Evolutionary conservation across 1,284 basidiomycete genomes (phyloP).

Genomic region (Termitomyces sp.): DNA sequence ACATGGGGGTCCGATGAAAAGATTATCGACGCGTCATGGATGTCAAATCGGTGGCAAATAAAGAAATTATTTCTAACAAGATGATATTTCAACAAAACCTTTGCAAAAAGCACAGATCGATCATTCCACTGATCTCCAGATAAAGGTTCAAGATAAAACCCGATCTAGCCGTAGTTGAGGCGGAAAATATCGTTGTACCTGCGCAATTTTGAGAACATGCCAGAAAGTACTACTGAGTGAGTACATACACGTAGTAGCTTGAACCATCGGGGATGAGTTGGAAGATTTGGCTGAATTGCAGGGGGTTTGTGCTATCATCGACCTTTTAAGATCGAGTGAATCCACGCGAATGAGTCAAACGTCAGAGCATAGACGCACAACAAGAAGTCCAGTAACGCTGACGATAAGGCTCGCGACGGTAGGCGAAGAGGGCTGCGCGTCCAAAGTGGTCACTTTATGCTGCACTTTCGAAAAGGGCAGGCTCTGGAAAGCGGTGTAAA

Average conservation of each 20-base stretch:
- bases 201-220: slow-evolving; percentile 2
- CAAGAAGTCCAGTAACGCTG: slow-evolving; percentile 81
- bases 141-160: background rate
- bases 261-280: slow-evolving; percentile 77
- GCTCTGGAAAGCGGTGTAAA: slow-evolving; percentile 36
- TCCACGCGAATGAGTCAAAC: background rate
- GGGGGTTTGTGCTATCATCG: slow-evolving; percentile 73
- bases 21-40: background rate
- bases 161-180: slow-evolving; percentile 58
- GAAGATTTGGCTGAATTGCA: slow-evolving; percentile 90
- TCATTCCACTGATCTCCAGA: slow-evolving; percentile 3
- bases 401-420: slow-evolving; percentile 70
- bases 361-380: slow-evolving; percentile 43
- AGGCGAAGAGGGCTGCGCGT: slow-evolving; percentile 82
- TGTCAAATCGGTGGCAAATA: slow-evolving; percentile 1
- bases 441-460: slow-evolving; percentile 82
- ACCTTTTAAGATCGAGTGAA: slow-evolving; percentile 42
- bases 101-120: background rate
- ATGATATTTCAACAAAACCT: background rate
- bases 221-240: background rate
- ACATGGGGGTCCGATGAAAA: background rate
- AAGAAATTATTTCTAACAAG: slow-evolving; percentile 3
- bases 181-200: slow-evolving; percentile 89
- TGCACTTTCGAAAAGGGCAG: slow-evolving; percentile 81
- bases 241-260: slow-evolving; percentile 81